Conservation (phyloP, 176 grass and related monocot genomes). For the Oryza meridionalis region DNA sequence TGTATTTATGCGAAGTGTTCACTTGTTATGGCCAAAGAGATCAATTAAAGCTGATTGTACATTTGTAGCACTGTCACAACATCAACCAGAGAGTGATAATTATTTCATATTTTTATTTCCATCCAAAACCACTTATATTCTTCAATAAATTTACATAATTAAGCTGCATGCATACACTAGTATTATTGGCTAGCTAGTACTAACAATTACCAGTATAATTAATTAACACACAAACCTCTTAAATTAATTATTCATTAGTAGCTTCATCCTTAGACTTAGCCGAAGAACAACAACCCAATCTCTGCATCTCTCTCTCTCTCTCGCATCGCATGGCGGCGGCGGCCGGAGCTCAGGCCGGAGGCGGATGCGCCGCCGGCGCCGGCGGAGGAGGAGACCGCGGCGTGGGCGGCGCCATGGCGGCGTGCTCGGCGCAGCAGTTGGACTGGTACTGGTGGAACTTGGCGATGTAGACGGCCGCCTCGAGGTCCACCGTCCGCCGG, state of each 20-base stretch:
- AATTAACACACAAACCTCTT: conserved; percentile 15
- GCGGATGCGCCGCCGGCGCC: neutral
- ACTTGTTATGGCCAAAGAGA: neutral
- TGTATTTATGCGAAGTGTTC: neutral
- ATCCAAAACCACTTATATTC: neutral
- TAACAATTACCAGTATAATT: neutral
- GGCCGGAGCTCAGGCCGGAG: neutral
- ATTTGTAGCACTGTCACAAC: neutral
- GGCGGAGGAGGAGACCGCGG: neutral
- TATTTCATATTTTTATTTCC: neutral
- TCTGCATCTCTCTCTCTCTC: too few relatives aligned
- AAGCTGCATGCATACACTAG: neutral
- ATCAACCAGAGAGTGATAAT: neutral
- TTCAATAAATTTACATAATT: neutral
- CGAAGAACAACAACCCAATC: neutral
- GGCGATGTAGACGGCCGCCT: conserved; percentile 37
- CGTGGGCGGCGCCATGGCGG: conserved; percentile 18
- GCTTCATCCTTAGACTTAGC: neutral
- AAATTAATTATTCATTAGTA: neutral
- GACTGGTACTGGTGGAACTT: conserved; percentile 55
- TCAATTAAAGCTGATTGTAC: neutral
- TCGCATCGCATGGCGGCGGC: too few relatives aligned
- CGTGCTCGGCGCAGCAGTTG: conserved; percentile 3
- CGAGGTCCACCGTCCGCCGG: conserved; percentile 40
- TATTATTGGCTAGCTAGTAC: neutral